A percentile compares a stretch with the other conserved stretches of the same genome.
phyloP scores from a whole-genome alignment of 345 rosid species.

The Eutrema heterophyllum region DNA sequence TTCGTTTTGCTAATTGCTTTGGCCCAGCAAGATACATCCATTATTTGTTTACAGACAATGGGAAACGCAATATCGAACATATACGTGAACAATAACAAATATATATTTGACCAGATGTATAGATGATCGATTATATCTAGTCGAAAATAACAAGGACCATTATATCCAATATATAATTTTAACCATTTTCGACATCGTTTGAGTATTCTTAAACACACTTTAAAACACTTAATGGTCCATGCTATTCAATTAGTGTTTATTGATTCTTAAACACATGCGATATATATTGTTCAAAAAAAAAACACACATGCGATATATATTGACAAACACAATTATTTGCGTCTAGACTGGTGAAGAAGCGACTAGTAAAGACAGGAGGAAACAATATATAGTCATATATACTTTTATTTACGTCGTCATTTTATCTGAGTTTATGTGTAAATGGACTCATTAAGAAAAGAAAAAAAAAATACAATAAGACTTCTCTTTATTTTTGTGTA shows the following conservation, averaged over 20 bases:
- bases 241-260: background rate
- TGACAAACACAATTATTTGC: slow-evolving; percentile 20
- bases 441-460: background rate
- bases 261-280: slow-evolving; percentile 16
- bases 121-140: background rate
- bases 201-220: slow-evolving; percentile 27
- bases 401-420: background rate
- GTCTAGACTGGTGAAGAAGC: slow-evolving; percentile 9
- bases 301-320: background rate
- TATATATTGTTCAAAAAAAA: slow-evolving; percentile 1
- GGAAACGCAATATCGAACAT: slow-evolving; percentile 12
- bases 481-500: background rate
- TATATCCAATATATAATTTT: background rate
- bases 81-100: background rate
- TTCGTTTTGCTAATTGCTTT: slow-evolving; percentile 20
- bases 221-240: slow-evolving; percentile 10
- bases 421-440: background rate
- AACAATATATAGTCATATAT: background rate
- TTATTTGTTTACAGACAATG: slow-evolving; percentile 25
- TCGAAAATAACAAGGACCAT: no score
- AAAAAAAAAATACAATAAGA: background rate
- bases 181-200: slow-evolving; percentile 1
- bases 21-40: slow-evolving; percentile 13
- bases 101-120: background rate
- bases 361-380: background rate